Evolutionary conservation across 1,284 basidiomycete species (phyloP).

Genomic region (Apiotrichum gracile): DNA sequence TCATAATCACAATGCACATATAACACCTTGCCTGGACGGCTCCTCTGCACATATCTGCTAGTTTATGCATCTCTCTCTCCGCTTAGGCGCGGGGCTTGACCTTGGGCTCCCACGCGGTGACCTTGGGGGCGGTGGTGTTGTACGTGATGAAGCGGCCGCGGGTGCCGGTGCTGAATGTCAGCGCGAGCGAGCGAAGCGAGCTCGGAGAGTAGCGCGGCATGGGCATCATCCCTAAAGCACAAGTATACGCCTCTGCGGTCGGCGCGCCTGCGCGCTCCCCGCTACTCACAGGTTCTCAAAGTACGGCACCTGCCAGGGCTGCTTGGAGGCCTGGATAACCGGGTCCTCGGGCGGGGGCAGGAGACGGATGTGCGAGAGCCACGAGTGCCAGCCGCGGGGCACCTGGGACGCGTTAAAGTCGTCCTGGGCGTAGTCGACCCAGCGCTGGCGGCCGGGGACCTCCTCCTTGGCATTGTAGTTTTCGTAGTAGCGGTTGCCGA

Average conservation of each 20-base stretch:
- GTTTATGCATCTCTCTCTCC: constrained; percentile 4
- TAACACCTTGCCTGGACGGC: background rate
- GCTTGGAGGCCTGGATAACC: constrained; percentile 61
- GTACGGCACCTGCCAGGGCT: constrained; percentile 61
- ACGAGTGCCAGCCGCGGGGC: constrained; percentile 90
- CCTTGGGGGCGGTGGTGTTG: constrained; percentile 76
- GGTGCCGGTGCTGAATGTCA: constrained; percentile 61
- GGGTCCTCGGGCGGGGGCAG: constrained; percentile 69
- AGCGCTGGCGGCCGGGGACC: constrained; percentile 82
- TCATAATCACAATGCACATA: no score
- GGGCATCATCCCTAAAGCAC: no score
- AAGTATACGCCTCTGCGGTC: no score
- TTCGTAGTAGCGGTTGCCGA: constrained; percentile 88
- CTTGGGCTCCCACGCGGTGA: constrained; percentile 76
- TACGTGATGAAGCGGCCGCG: constrained; percentile 81
- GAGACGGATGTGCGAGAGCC: constrained; percentile 83
- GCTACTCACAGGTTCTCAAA: constrained; percentile 54
- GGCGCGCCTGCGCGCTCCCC: no score
- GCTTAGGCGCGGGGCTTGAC: constrained; percentile 51
- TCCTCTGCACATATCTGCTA: background rate
- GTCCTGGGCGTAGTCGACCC: constrained; percentile 87
- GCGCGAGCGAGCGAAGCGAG: background rate
- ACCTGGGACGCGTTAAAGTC: constrained; percentile 84
- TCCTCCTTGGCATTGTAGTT: constrained; percentile 79
- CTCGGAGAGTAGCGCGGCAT: no score